These are phyloP conservation scores for Hirsutella minnesotensis DNA, from an alignment of 2,329 filamentous ascomycete genomes.

Conservation along the genomic window DNA sequence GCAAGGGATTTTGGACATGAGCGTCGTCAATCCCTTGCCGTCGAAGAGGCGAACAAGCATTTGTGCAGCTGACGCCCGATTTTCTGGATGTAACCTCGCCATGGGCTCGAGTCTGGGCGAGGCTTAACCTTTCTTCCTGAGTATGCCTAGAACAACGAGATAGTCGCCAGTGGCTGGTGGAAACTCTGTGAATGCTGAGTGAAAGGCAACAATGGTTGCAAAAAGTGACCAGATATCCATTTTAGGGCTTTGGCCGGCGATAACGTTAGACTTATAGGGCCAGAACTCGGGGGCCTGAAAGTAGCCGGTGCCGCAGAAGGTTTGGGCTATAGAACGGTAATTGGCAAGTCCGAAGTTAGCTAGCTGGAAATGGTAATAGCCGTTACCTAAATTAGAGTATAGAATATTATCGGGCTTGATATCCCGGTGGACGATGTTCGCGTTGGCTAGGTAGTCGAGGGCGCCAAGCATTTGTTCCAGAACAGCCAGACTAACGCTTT, in stretches of 20 bases:
- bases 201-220: background rate
- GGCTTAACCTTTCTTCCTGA: background rate
- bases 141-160: background rate
- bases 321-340: background rate
- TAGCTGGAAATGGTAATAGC: background rate
- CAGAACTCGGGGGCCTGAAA: background rate
- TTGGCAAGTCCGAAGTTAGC: constrained; percentile 1
- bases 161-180: background rate
- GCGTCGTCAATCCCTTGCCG: background rate
- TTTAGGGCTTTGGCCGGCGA: background rate
- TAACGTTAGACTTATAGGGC: background rate
- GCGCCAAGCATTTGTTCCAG: constrained; percentile 1
- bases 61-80: constrained; percentile 2
- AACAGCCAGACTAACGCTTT: background rate
- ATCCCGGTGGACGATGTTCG: constrained; percentile 1
- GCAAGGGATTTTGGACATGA: background rate
- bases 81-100: background rate
- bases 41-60: background rate
- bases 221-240: constrained; percentile 2
- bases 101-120: background rate
- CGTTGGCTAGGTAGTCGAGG: background rate
- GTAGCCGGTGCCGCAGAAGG: background rate
- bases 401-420: constrained; percentile 2
- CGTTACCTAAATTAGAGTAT: background rate
- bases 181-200: background rate